Percentiles rank a stretch among this genome's conserved stretches.
phyloP scores from a whole-genome alignment of 306 rosid species.

The Rosa chinensis region DNA sequence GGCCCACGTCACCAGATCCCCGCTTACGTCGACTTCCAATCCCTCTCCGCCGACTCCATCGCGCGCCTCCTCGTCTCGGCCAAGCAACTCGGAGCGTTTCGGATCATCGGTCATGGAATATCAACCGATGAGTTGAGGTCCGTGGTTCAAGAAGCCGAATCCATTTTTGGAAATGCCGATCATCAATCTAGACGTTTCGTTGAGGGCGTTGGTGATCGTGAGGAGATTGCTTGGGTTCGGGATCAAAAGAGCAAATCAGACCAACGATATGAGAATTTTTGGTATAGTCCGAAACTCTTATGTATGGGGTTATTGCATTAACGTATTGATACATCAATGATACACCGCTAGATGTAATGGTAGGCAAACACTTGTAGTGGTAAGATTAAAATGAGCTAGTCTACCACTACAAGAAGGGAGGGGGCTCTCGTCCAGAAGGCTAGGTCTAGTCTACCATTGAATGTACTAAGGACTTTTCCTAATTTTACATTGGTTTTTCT shows the following conservation, averaged over 20 bases:
- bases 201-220: constrained; percentile 22
- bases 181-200: not conserved
- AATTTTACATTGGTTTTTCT: not conserved
- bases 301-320: not conserved
- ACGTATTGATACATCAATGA: not conserved
- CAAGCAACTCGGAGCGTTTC: constrained; percentile 53
- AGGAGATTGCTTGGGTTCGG: constrained; percentile 47
- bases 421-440: too few relatives aligned
- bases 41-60: constrained; percentile 20
- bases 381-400: not conserved
- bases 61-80: constrained; percentile 40
- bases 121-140: constrained; percentile 39
- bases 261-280: constrained; percentile 37
- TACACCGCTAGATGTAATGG: not conserved
- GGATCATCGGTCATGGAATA: constrained; percentile 61
- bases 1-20: constrained; percentile 21
- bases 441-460: not conserved
- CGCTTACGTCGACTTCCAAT: constrained; percentile 42
- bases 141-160: constrained; percentile 40
- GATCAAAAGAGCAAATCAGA: constrained; percentile 27
- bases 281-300: constrained; percentile 36
- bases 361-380: not conserved
- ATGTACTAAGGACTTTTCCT: not conserved
- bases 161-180: constrained; percentile 24
- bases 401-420: not conserved